phyloP scores from a whole-genome alignment of 2,329 filamentous ascomycete species.

The Nemania bipapillata region DNA sequence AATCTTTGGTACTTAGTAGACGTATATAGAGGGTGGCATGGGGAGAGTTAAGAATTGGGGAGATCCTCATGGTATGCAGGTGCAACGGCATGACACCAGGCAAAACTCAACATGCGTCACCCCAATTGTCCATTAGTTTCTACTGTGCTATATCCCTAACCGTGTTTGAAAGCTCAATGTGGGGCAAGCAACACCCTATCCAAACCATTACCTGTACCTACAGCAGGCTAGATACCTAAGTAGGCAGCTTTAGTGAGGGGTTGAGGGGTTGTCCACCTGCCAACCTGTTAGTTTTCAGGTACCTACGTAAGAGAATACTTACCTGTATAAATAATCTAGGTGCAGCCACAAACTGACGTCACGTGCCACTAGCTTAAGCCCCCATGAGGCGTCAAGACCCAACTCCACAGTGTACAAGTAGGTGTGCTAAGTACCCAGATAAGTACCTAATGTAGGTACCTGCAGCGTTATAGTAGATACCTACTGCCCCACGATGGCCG shows the following conservation, averaged over 20 bases:
- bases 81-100: slow-evolving; percentile 29
- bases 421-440: not conserved
- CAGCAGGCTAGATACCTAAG: not conserved
- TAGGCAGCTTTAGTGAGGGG: not conserved
- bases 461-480: not conserved
- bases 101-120: slow-evolving; percentile 45
- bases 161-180: not conserved
- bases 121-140: slow-evolving; percentile 42
- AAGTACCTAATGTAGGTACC: not conserved
- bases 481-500: slow-evolving; percentile 40
- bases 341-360: slow-evolving; percentile 40
- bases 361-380: slow-evolving; percentile 29
- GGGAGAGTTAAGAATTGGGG: not conserved
- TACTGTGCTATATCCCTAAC: too few species aligned
- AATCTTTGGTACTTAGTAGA: not conserved
- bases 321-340: not conserved
- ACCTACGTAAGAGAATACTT: not conserved
- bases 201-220: too few species aligned
- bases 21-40: not conserved
- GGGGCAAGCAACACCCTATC: not conserved
- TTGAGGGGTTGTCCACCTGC: not conserved
- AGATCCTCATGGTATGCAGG: not conserved
- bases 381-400: not conserved
- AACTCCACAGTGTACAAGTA: too few species aligned
- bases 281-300: not conserved